Conservation (phyloP, 176 grass and related monocot species). For the Oryza officinalis region DNA sequence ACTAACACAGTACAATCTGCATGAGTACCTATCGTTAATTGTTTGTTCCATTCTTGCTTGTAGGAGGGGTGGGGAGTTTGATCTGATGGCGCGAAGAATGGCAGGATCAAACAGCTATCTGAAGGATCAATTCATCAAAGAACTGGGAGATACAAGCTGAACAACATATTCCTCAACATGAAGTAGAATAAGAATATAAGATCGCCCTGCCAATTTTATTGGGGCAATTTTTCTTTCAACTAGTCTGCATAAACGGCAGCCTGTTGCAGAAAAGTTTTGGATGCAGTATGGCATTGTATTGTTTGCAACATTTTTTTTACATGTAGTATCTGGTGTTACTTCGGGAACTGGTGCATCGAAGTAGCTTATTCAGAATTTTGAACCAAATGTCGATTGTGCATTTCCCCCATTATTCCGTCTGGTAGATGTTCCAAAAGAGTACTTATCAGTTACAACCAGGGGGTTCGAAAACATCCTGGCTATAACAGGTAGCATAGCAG, state of each 20-base stretch:
- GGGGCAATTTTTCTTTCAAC: not conserved
- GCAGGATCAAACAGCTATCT: conserved; percentile 78
- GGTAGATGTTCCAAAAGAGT: too few relatives aligned
- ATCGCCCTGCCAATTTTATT: not conserved
- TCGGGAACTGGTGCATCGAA: not conserved
- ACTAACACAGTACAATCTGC: not conserved
- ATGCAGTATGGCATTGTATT: not conserved
- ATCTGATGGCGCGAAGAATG: conserved; percentile 70
- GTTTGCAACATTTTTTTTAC: not conserved
- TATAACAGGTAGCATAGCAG: too few relatives aligned
- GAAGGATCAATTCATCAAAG: conserved; percentile 74
- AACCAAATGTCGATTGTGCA: not conserved
- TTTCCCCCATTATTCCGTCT: not conserved
- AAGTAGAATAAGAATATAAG: conserved; percentile 28
- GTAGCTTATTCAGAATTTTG: not conserved
- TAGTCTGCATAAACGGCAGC: not conserved
- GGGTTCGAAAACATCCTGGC: too few relatives aligned
- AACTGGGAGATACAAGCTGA: conserved; percentile 39
- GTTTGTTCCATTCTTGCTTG: not conserved
- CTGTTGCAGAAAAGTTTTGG: not conserved
- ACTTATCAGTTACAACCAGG: too few relatives aligned
- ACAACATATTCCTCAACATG: not conserved
- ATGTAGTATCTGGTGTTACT: not conserved
- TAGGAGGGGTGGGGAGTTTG: conserved; percentile 76
- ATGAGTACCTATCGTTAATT: not conserved